Evolutionary conservation across 1,139 yeast species (phyloP).

Genomic region (Zhuliangozyma parablackwelliae): DNA sequence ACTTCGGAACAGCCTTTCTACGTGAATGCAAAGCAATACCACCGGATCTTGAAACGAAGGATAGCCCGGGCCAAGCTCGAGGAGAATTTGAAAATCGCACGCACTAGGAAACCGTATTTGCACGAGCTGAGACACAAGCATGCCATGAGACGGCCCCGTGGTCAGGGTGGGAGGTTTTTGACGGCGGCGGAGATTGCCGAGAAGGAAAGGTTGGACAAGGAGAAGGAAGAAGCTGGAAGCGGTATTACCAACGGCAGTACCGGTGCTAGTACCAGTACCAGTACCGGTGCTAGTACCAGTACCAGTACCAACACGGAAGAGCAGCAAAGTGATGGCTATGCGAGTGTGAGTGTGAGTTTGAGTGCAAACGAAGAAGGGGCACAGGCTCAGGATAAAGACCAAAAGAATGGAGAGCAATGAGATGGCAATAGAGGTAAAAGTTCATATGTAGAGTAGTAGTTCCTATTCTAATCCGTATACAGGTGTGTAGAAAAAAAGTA

Average conservation of each 20-base stretch:
- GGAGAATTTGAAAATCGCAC: slow-evolving; percentile 78
- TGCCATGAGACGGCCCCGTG: slow-evolving; percentile 98
- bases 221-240: slow-evolving; percentile 35
- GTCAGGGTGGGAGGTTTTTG: slow-evolving; percentile 95
- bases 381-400: no score
- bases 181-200: slow-evolving; percentile 97
- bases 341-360: no score
- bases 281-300: background rate
- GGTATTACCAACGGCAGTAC: slow-evolving; percentile 14
- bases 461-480: background rate
- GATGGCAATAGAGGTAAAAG: no score
- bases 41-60: slow-evolving; percentile 87
- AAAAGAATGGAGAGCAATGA: no score
- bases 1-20: slow-evolving; percentile 81
- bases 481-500: no score
- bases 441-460: background rate
- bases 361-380: no score
- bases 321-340: background rate
- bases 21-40: slow-evolving; percentile 97
- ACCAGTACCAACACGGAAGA: background rate
- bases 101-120: slow-evolving; percentile 89
- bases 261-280: slow-evolving; percentile 1
- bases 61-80: slow-evolving; percentile 91
- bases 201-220: slow-evolving; percentile 55
- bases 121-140: slow-evolving; percentile 98